Conservation (phyloP, 1,284 basidiomycete genomes). For the Boletus semigastroideus region DNA sequence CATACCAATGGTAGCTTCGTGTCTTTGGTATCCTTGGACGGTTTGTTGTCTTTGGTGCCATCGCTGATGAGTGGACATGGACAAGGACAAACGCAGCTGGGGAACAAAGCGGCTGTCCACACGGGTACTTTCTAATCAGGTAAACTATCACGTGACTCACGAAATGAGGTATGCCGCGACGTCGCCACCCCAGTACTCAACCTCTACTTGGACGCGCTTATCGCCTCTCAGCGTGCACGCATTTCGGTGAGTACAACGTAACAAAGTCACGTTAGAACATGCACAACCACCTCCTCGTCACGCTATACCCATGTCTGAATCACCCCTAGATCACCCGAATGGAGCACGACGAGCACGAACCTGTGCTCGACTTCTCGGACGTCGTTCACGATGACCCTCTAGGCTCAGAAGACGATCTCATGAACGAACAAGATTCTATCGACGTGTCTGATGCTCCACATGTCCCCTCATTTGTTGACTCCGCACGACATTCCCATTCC, state of each 20-base stretch:
- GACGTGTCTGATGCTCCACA: slow-evolving; percentile 27
- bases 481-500: slow-evolving; percentile 19
- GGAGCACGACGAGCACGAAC: slow-evolving; percentile 62
- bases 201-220: slow-evolving; percentile 26
- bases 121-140: slow-evolving; percentile 7
- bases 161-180: slow-evolving; percentile 29
- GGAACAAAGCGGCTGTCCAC: not conserved
- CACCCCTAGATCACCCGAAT: slow-evolving; percentile 36
- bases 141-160: slow-evolving; percentile 25
- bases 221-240: slow-evolving; percentile 20
- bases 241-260: slow-evolving; percentile 18
- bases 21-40: slow-evolving; percentile 67
- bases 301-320: not conserved
- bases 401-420: slow-evolving; percentile 32
- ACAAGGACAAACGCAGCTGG: not conserved
- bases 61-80: slow-evolving; percentile 21
- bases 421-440: slow-evolving; percentile 37
- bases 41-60: slow-evolving; percentile 36
- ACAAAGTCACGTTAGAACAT: not conserved
- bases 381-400: slow-evolving; percentile 75
- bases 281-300: not conserved
- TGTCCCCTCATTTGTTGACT: slow-evolving; percentile 31
- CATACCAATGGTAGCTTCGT: slow-evolving; percentile 79
- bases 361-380: slow-evolving; percentile 69
- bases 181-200: not conserved